These are phyloP conservation scores for Talaromyces adpressus DNA, from an alignment of 495 filamentous ascomycete species.

Conservation along the genomic window DNA sequence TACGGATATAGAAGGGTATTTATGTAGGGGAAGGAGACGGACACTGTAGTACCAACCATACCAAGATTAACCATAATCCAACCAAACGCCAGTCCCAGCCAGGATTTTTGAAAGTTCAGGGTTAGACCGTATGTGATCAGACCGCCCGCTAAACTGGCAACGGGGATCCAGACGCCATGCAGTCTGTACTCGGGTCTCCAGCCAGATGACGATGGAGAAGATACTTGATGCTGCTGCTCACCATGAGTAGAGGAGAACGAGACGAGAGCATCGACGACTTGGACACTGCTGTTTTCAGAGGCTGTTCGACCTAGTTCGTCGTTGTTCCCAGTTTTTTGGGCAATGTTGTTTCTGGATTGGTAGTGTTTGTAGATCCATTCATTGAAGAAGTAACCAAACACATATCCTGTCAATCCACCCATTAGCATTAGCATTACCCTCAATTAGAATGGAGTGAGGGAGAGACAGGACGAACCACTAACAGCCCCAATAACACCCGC, in stretches of 20 bases:
- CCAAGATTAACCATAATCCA: slow-evolving; percentile 35
- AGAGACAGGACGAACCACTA: slow-evolving; percentile 15
- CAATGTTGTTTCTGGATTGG: slow-evolving; percentile 2
- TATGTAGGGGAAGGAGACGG: slow-evolving; percentile 14
- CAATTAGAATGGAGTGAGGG: background rate
- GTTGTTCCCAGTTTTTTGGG: background rate
- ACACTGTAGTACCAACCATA: slow-evolving; percentile 32
- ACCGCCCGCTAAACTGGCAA: slow-evolving; percentile 23
- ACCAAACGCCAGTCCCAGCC: slow-evolving; percentile 33
- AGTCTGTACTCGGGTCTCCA: slow-evolving; percentile 30
- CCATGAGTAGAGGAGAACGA: background rate
- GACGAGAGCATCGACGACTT: background rate
- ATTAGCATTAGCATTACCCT: background rate
- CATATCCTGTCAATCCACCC: slow-evolving; percentile 16
- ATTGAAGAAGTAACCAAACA: slow-evolving; percentile 30
- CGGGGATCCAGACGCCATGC: slow-evolving; percentile 30
- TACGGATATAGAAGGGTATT: background rate
- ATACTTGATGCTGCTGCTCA: too few relatives aligned
- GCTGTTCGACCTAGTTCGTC: background rate
- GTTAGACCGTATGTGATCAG: slow-evolving; percentile 30
- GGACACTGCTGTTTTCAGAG: slow-evolving; percentile 1
- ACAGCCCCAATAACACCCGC: slow-evolving; percentile 29
- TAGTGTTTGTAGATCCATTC: slow-evolving; percentile 26
- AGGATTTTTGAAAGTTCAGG: slow-evolving; percentile 26
- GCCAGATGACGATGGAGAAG: too few relatives aligned